phyloP scores from a whole-genome alignment of 129 eudicot genomes.

The Flaveria trinervia region DNA sequence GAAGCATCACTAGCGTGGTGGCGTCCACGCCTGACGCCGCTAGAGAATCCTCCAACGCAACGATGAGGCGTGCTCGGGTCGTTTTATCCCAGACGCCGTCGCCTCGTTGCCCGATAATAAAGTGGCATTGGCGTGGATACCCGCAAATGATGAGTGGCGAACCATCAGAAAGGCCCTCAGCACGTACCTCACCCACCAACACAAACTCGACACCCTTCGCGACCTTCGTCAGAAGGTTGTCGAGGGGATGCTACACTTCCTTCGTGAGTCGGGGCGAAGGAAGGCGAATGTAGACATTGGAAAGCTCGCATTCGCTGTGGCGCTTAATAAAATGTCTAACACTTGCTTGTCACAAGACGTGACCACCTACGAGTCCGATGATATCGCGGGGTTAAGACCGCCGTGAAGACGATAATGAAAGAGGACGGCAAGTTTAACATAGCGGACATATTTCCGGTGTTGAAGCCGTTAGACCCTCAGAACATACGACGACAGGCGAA shows the following conservation, averaged over 20 bases:
- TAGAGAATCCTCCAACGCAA: constrained; percentile 9
- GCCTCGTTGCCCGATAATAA: not conserved
- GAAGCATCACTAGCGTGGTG: not conserved
- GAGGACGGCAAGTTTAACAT: constrained; percentile 2
- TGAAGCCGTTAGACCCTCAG: constrained; percentile 17
- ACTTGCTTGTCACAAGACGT: constrained; percentile 3
- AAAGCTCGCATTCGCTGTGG: not conserved
- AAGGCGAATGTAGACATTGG: not conserved
- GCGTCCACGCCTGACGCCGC: not conserved
- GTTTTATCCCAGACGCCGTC: not conserved
- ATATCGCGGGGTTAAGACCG: not conserved
- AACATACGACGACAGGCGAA: not conserved
- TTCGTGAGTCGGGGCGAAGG: not conserved
- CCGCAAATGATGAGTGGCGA: not conserved
- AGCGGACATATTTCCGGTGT: not conserved
- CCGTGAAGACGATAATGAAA: not conserved
- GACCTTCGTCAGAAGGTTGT: not conserved
- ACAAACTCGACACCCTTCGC: constrained; percentile 8
- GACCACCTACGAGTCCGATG: not conserved
- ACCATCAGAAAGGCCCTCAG: not conserved
- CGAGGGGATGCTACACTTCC: not conserved
- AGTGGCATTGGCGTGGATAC: not conserved
- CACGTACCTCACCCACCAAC: constrained; percentile 2
- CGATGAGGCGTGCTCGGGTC: constrained; percentile 13
- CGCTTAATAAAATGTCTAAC: not conserved